Evolutionary conservation across 495 filamentous ascomycete genomes (phyloP).

Genomic region (Cudoniella acicularis): DNA sequence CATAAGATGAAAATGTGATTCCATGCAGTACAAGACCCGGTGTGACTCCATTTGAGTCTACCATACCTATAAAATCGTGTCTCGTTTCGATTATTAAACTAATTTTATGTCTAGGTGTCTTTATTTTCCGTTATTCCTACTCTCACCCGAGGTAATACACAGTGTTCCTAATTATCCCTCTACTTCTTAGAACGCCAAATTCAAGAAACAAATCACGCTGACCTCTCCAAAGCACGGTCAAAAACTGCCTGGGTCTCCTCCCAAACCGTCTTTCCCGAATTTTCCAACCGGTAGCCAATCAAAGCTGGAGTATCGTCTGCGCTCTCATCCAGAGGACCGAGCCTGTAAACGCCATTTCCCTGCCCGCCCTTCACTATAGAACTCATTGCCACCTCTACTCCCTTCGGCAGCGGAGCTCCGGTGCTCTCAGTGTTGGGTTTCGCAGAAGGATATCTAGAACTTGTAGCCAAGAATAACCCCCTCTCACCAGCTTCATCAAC

Average conservation of each 20-base stretch:
- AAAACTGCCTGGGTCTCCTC: slow-evolving; percentile 16
- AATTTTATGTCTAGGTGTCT: no score
- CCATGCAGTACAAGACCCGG: no score
- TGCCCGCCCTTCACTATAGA: slow-evolving; percentile 13
- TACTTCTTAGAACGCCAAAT: no score
- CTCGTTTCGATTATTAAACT: no score
- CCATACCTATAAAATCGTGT: no score
- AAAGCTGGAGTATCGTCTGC: slow-evolving; percentile 4
- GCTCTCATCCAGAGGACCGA: slow-evolving; percentile 17
- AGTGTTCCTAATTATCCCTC: no score
- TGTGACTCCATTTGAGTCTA: no score
- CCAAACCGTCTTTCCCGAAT: slow-evolving; percentile 18
- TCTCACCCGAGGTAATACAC: no score
- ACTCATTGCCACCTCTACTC: slow-evolving; percentile 7
- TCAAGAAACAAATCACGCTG: no score
- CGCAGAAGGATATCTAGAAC: slow-evolving; percentile 18
- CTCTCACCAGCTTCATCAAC: slow-evolving; percentile 25
- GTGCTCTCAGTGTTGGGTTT: slow-evolving; percentile 6
- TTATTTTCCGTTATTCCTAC: no score
- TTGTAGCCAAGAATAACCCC: slow-evolving; percentile 23
- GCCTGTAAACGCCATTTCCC: slow-evolving; percentile 23
- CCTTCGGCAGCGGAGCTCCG: slow-evolving; percentile 11
- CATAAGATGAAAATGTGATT: no score
- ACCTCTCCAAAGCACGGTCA: slow-evolving; percentile 12
- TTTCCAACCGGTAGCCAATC: slow-evolving; percentile 5